Evolutionary conservation across 129 eudicot genomes (phyloP), one percentile per base, ranked within the genome.

Genomic region (Mikania micrantha): DNA sequence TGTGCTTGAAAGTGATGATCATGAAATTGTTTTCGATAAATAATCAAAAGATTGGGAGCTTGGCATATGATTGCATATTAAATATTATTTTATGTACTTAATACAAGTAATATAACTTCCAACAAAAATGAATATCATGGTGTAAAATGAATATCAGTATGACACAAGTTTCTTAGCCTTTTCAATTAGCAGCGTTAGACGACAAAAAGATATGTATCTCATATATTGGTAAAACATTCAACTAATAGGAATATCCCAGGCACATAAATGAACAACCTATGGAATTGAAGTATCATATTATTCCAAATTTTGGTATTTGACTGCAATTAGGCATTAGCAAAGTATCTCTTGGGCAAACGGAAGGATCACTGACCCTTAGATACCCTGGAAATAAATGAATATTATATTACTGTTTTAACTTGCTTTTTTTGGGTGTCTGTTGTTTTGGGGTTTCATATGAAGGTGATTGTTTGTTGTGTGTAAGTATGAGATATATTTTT

Each of bases 1-100:
- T 21, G 56, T 52, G 73, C 52, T 21, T 38, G n/a, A 68, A 68
- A 36, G 50, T 53, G 38, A 52, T 68, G 1, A 52, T 39, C 29
- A 24, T 25, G 39, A 35, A 25, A n/a, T n/a, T n/a, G n/a, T n/a
- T n/a, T n/a, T n/a, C 19, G 20, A 9, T 35, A 34, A 31, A 22
- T 34, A 3, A 19, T 63, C 7, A 39, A 63, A 4, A 39, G 15
- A 63, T 36, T 24, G 32, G 67, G 67, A 9, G 16, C 27, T 9
- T 44, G 15, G 6, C 56, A 40, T 13, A 64, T 65, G 28, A 16
- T 45, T 27, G 32, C 36, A 27, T 64, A 28, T 40, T 13, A 22
- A 12, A 66, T 45, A 29, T 10, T 9, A 11, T 8, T 21, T 17
- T 31, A 28, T 16, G 16, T n/a, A 45, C 24, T 28, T 27, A 9